These are phyloP conservation scores for Fusarium pilosicola DNA, from an alignment of 2,329 filamentous ascomycete species.

Conservation along the genomic window DNA sequence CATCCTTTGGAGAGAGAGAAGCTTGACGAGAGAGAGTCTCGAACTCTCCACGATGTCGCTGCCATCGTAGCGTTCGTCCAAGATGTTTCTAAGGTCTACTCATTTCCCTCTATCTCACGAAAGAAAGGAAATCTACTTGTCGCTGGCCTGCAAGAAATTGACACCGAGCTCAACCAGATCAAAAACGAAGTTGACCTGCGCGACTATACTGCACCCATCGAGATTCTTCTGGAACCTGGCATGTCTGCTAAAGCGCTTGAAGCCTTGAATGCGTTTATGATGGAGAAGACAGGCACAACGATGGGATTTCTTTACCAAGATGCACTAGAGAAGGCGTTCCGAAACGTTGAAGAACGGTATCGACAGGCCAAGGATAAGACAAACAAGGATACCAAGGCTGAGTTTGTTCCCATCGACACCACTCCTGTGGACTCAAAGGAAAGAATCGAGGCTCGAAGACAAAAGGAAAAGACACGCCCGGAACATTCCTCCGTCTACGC, in stretches of 20 bases:
- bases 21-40: conserved; percentile 48
- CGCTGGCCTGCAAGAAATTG: conserved; percentile 46
- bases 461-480: conserved; percentile 58
- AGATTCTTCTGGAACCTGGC: conserved; percentile 54
- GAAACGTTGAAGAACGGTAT: conserved; percentile 46
- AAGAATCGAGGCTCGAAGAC: conserved; percentile 47
- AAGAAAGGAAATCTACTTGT: conserved; percentile 55
- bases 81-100: conserved; percentile 48
- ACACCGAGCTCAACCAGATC: conserved; percentile 51
- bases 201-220: conserved; percentile 53
- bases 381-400: conserved; percentile 29
- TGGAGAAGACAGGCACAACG: conserved; percentile 51
- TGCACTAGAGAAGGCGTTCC: conserved; percentile 52
- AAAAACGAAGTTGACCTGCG: conserved; percentile 52
- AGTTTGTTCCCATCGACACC: conserved; percentile 4
- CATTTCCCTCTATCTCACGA: conserved; percentile 51
- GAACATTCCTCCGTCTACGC: conserved; percentile 49
- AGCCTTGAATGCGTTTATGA: conserved; percentile 51
- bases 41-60: conserved; percentile 51
- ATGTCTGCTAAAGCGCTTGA: conserved; percentile 51
- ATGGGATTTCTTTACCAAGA: conserved; percentile 57
- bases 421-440: conserved; percentile 36
- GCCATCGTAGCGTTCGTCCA: conserved; percentile 53
- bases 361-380: conserved; percentile 39
- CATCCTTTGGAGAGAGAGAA: conserved; percentile 49